These are phyloP conservation scores for Mortierella sp. DNA, from an alignment of 371 early-diverging fungal species.

Conservation along the genomic window DNA sequence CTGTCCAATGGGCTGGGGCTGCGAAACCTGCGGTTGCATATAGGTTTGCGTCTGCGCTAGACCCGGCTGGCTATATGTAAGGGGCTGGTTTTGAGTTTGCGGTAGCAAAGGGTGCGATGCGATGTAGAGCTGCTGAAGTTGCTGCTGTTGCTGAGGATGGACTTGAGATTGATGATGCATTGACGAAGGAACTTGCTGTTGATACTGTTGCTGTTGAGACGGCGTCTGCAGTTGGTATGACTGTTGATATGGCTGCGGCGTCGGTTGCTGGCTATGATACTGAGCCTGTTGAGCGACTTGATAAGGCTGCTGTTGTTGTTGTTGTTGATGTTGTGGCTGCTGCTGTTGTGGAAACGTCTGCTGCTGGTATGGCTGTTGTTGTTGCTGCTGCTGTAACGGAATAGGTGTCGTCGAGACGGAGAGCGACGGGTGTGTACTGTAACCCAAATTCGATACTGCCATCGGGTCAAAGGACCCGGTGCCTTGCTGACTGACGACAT, in stretches of 20 bases:
- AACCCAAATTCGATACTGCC: not conserved
- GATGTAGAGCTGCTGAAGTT: slow-evolving; percentile 21
- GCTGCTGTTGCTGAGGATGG: slow-evolving; percentile 11
- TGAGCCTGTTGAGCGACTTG: slow-evolving; percentile 2
- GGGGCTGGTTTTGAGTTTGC: slow-evolving; percentile 21
- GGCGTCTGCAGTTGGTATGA: slow-evolving; percentile 11
- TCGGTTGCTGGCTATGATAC: slow-evolving; percentile 26
- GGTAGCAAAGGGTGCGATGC: slow-evolving; percentile 16
- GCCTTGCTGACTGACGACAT: slow-evolving; percentile 13
- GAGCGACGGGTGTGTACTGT: slow-evolving; percentile 11
- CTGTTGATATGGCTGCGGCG: slow-evolving; percentile 11
- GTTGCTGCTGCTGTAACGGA: slow-evolving; percentile 30
- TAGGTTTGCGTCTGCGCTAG: slow-evolving; percentile 13
- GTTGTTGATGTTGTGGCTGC: slow-evolving; percentile 18
- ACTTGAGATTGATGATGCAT: slow-evolving; percentile 21
- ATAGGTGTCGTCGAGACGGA: slow-evolving; percentile 22
- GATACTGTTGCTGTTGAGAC: slow-evolving; percentile 23
- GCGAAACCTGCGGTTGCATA: slow-evolving; percentile 11
- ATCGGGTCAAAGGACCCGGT: slow-evolving; percentile 15
- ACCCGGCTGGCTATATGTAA: slow-evolving; percentile 15
- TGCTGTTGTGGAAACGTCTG: slow-evolving; percentile 24
- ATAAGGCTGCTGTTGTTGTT: slow-evolving; percentile 21
- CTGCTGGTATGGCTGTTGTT: slow-evolving; percentile 24
- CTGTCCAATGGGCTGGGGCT: slow-evolving; percentile 1
- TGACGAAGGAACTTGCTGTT: slow-evolving; percentile 12